Evolutionary conservation across 768 basidiomycete species (phyloP).

Genomic region (Xerocomellus chrysenteron): DNA sequence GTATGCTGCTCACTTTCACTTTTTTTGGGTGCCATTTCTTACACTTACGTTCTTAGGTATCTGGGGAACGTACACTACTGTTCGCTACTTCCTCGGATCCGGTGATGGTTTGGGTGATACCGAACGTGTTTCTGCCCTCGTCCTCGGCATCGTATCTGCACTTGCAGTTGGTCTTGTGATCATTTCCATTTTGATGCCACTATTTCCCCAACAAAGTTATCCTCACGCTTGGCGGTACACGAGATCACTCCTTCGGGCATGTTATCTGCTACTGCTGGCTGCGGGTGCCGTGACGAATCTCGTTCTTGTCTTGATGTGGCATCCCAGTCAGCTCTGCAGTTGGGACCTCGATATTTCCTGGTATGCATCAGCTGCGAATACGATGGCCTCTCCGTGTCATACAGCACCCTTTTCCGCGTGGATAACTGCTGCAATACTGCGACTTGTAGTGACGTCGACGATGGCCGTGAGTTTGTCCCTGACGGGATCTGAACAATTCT

Average conservation of each 20-base stretch:
- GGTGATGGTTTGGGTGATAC: conserved; percentile 43
- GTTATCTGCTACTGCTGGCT: conserved; percentile 49
- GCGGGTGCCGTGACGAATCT: conserved; percentile 56
- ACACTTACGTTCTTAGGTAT: conserved; percentile 34
- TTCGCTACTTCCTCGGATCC: conserved; percentile 67
- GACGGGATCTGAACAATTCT: background rate
- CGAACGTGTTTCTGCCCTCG: conserved; percentile 36
- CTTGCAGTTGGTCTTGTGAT: conserved; percentile 26
- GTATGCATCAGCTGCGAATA: conserved; percentile 40
- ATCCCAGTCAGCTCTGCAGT: conserved; percentile 48
- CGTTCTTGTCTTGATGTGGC: conserved; percentile 55
- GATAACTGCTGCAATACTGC: conserved; percentile 51
- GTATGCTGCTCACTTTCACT: conserved; percentile 24
- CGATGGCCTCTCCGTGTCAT: conserved; percentile 17
- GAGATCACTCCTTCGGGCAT: conserved; percentile 36
- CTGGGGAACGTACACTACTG: conserved; percentile 62
- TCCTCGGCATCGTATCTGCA: conserved; percentile 24
- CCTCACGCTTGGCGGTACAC: conserved; percentile 9
- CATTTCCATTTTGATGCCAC: conserved; percentile 41
- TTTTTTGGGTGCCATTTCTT: background rate
- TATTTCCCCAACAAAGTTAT: conserved; percentile 29
- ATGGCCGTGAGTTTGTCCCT: conserved; percentile 48
- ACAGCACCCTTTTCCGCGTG: conserved; percentile 45
- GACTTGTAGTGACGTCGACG: conserved; percentile 51
- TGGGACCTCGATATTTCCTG: conserved; percentile 70